These are phyloP conservation scores for Berkeleyomyces rouxiae DNA, from an alignment of 2,329 filamentous ascomycete species.

Conservation along the genomic window DNA sequence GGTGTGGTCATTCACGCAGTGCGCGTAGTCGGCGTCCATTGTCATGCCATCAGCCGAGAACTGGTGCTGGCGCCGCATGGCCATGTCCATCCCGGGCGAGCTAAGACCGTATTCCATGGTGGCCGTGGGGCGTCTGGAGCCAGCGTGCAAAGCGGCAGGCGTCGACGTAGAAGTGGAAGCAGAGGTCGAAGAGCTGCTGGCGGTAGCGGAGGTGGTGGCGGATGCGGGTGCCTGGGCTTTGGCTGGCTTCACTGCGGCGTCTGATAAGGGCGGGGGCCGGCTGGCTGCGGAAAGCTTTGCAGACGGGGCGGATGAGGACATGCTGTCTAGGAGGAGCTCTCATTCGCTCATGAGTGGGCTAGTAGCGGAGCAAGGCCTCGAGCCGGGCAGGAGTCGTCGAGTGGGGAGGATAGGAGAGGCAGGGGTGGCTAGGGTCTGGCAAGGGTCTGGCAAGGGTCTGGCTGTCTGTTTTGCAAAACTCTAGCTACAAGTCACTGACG, in stretches of 20 bases:
- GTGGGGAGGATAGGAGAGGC: not conserved
- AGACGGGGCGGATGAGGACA: not conserved
- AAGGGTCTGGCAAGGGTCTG: not conserved
- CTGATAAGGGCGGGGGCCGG: not conserved
- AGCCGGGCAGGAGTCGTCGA: not conserved
- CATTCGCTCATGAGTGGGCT: not conserved
- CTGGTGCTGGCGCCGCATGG: not conserved
- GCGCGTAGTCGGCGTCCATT: not conserved
- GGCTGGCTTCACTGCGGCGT: not conserved
- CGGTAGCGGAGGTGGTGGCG: not conserved
- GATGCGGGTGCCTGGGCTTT: not conserved
- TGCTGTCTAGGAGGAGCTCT: not conserved
- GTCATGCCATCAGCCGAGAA: not conserved
- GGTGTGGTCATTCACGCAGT: not conserved
- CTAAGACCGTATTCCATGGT: conserved; percentile 2
- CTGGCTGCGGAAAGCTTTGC: not conserved
- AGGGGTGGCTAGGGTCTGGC: not conserved
- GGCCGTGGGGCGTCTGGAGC: not conserved
- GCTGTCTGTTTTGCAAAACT: not conserved
- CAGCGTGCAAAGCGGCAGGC: not conserved
- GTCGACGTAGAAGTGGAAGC: not conserved
- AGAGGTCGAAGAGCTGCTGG: not conserved
- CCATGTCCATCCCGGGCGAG: conserved; percentile 5
- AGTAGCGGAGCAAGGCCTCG: not conserved
- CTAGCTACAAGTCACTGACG: not conserved